Conservation (phyloP, 257 asterid genomes). For the Perilla frutescens region DNA sequence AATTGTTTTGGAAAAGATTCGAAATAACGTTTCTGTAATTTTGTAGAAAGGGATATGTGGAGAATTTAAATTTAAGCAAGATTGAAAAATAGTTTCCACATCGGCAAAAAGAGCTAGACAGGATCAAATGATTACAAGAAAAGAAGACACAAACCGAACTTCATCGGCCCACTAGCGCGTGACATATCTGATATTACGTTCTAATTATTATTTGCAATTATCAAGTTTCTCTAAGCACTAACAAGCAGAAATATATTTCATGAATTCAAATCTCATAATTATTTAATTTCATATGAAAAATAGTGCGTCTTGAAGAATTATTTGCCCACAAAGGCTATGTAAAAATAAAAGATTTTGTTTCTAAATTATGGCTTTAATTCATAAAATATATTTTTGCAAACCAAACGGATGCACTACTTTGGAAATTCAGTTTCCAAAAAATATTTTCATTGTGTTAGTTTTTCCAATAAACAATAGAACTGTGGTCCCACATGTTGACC, state of each 20-base stretch:
- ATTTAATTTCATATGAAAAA: too few relatives aligned
- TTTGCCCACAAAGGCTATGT: too few relatives aligned
- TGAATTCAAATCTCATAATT: too few relatives aligned
- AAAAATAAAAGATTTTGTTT: not conserved
- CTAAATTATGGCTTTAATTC: not conserved
- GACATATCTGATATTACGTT: slow-evolving; percentile 25
- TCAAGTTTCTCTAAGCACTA: too few relatives aligned
- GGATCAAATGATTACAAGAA: not conserved
- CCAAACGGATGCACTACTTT: not conserved
- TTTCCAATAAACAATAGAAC: not conserved
- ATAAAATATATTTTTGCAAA: too few relatives aligned
- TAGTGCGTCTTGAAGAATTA: too few relatives aligned
- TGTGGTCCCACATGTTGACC: slow-evolving; percentile 44
- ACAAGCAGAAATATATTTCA: too few relatives aligned
- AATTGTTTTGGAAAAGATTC: too few relatives aligned
- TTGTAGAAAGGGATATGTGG: too few relatives aligned
- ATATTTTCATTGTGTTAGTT: not conserved
- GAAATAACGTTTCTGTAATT: too few relatives aligned
- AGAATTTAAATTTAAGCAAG: not conserved
- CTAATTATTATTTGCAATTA: not conserved
- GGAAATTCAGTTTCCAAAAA: not conserved
- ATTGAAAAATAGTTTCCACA: not conserved
- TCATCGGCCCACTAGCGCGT: slow-evolving; percentile 50
- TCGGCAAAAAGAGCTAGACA: not conserved
- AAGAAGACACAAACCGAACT: slow-evolving; percentile 15